Evolutionary conservation across 768 basidiomycete genomes (phyloP).

Genomic region (Strobilomyces confusus): DNA sequence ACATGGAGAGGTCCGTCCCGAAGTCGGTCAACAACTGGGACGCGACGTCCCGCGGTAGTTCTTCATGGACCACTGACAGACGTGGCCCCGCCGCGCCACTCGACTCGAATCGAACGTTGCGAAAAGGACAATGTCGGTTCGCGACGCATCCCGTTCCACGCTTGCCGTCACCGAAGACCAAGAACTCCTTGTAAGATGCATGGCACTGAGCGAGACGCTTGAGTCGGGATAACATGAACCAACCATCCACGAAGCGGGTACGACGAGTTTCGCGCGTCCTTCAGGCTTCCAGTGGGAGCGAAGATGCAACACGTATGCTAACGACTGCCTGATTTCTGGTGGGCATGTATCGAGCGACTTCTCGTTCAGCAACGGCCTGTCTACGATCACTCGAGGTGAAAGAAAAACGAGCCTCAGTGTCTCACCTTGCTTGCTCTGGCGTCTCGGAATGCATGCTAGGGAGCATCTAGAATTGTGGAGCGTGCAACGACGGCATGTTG

Average conservation of each 20-base stretch:
- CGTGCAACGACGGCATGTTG: not conserved
- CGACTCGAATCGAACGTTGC: conserved; percentile 15
- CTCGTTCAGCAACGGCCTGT: conserved; percentile 9
- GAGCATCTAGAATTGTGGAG: conserved; percentile 5
- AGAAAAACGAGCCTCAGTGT: not conserved
- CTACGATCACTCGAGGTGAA: conserved; percentile 1
- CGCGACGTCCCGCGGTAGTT: conserved; percentile 10
- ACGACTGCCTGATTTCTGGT: conserved; percentile 13
- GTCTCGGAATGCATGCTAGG: not conserved
- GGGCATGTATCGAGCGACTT: conserved; percentile 11
- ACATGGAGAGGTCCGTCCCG: not conserved
- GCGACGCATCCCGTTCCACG: not conserved
- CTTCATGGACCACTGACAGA: not conserved
- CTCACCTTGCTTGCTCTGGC: conserved; percentile 8
- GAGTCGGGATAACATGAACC: not conserved
- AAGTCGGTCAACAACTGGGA: conserved; percentile 7
- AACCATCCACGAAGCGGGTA: conserved; percentile 27
- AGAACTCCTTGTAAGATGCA: conserved; percentile 6
- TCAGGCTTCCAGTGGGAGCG: conserved; percentile 21
- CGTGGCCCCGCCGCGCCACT: not conserved
- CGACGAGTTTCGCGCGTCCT: conserved; percentile 14
- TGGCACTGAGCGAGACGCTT: not conserved
- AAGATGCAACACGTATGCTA: conserved; percentile 23
- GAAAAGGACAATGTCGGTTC: conserved; percentile 13
- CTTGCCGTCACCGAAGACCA: conserved; percentile 2